phyloP scores from a whole-genome alignment of 1,284 basidiomycete genomes.

The Pascua guehoae region DNA sequence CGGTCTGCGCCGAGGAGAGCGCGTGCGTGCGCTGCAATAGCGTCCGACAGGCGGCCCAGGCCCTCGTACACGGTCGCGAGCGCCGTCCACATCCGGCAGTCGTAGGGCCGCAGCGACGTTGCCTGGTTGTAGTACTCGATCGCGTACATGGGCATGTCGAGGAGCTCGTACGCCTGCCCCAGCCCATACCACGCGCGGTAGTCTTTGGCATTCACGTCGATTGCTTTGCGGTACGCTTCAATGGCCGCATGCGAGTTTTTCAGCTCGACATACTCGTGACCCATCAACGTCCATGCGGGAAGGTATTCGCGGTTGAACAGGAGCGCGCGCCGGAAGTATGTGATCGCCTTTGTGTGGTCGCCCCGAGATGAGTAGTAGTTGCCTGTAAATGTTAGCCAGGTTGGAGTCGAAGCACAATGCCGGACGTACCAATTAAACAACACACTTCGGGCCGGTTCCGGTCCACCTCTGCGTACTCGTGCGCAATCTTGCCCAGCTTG shows the following conservation, averaged over 20 bases:
- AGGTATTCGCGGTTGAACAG: constrained; percentile 91
- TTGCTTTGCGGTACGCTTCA: constrained; percentile 91
- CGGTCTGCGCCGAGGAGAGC: constrained; percentile 80
- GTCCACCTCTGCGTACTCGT: constrained; percentile 81
- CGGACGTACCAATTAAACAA: constrained; percentile 78
- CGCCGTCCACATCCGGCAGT: constrained; percentile 93
- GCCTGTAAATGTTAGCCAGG: constrained; percentile 54
- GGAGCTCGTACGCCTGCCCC: constrained; percentile 93
- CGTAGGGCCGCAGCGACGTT: constrained; percentile 87
- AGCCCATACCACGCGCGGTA: constrained; percentile 98
- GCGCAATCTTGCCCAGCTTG: constrained; percentile 86
- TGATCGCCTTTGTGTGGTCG: constrained; percentile 93
- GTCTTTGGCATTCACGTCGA: constrained; percentile 94
- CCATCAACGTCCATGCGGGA: constrained; percentile 98
- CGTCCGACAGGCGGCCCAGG: constrained; percentile 72
- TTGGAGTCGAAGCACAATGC: no score
- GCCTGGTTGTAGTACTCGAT: constrained; percentile 96
- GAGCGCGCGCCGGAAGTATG: constrained; percentile 90
- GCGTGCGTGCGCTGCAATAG: constrained; percentile 81
- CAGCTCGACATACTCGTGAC: constrained; percentile 97
- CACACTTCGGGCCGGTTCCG: constrained; percentile 91
- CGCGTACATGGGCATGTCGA: constrained; percentile 95
- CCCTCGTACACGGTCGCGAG: constrained; percentile 92
- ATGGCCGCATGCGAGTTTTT: constrained; percentile 99
- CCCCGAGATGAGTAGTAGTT: constrained; percentile 92